Evolutionary conservation across 2,329 filamentous ascomycete genomes (phyloP).

Genomic region (Trichoderma aggressivum): DNA sequence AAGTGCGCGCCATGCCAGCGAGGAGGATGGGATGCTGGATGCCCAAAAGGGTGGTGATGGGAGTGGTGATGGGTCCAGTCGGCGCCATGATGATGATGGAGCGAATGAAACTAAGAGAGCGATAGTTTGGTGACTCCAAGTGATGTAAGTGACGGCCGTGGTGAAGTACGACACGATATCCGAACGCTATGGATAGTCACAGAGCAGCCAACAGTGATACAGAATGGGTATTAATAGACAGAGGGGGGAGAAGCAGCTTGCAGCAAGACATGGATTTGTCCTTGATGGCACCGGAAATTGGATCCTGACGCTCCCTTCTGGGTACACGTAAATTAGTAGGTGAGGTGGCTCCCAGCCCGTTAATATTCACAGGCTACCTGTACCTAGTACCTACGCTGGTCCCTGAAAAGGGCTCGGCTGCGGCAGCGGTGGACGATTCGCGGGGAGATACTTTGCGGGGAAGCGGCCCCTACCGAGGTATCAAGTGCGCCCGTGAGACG

Average conservation of each 20-base stretch:
- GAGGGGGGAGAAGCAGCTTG: not conserved
- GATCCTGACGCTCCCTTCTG: not conserved
- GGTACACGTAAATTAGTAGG: too few species aligned
- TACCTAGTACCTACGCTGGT: not conserved
- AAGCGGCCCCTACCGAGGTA: slow-evolving; percentile 22
- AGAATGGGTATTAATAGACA: not conserved
- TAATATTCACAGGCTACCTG: not conserved
- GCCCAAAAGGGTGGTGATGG: slow-evolving; percentile 71
- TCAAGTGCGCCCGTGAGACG: not conserved
- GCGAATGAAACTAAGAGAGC: not conserved
- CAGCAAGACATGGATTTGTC: not conserved
- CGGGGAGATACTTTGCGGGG: slow-evolving; percentile 29
- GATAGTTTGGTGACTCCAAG: not conserved
- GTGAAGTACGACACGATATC: not conserved
- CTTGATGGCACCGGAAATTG: not conserved
- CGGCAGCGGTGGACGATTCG: not conserved
- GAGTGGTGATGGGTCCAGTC: slow-evolving; percentile 63
- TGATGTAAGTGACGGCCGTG: not conserved
- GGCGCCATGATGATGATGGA: slow-evolving; percentile 36
- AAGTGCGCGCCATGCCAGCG: slow-evolving; percentile 89
- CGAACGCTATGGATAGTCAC: not conserved
- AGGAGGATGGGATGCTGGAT: slow-evolving; percentile 89
- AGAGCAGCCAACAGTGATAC: not conserved
- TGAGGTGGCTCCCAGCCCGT: not conserved
- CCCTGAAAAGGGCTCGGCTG: not conserved